A percentile compares a stretch with the other conserved stretches of the same genome.
phyloP scores from a whole-genome alignment of 805 yeast species.

The Wilhelminamyces savonicus region DNA sequence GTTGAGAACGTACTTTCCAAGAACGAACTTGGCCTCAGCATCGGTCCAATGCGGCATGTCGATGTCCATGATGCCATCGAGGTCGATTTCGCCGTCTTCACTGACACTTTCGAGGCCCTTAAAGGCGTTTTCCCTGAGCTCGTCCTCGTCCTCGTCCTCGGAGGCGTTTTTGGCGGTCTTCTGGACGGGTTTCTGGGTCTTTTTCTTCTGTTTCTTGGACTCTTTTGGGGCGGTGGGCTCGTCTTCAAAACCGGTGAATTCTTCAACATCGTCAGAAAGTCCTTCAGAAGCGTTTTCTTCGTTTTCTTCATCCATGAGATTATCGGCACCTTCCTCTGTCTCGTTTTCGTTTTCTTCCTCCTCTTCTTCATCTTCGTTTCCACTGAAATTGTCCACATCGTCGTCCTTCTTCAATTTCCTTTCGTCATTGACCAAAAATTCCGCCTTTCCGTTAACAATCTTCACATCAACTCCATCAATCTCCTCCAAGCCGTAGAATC shows the following conservation, averaged over 20 bases:
- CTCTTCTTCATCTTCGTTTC: conserved; percentile 18
- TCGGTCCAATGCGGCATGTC: conserved; percentile 59
- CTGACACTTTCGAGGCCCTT: too few relatives aligned
- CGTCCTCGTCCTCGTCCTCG: conserved; percentile 3
- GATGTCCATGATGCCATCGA: conserved; percentile 29
- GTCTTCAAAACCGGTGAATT: conserved; percentile 12
- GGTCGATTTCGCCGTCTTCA: conserved; percentile 11
- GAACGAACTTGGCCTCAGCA: conserved; percentile 30
- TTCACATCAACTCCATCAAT: conserved; percentile 88
- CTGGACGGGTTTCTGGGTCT: not conserved
- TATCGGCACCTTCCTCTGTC: conserved; percentile 1
- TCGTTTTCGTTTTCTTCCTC: conserved; percentile 8
- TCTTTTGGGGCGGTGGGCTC: conserved; percentile 1
- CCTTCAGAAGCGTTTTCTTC: conserved; percentile 5
- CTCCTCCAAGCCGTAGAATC: conserved; percentile 90
- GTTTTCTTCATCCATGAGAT: conserved; percentile 3
- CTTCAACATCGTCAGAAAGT: not conserved
- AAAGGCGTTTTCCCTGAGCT: conserved; percentile 25
- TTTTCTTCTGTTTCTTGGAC: not conserved
- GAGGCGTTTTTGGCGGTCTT: not conserved
- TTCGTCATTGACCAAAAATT: conserved; percentile 38
- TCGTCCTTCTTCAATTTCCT: conserved; percentile 22
- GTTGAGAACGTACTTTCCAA: conserved; percentile 52
- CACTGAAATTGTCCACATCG: conserved; percentile 20
- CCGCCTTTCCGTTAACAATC: conserved; percentile 60